Evolutionary conservation across 2,329 filamentous ascomycete species (phyloP).

Genomic region (Fusarium subtropicale): DNA sequence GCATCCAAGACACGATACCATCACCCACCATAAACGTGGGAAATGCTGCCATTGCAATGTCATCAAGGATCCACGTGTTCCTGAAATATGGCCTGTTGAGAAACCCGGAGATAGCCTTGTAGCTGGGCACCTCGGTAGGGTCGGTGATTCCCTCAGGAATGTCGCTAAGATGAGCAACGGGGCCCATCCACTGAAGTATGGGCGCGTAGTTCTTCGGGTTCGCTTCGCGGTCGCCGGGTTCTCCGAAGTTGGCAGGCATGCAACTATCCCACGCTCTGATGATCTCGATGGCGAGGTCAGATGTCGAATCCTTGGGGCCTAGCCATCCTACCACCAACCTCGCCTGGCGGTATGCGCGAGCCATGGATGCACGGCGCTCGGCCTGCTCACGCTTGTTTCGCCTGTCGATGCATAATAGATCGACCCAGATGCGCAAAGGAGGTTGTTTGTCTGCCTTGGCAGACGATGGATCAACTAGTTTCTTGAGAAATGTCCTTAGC

Average conservation of each 20-base stretch:
- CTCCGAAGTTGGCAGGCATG: slow-evolving; percentile 39
- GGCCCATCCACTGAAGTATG: slow-evolving; percentile 40
- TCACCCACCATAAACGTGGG: slow-evolving; percentile 41
- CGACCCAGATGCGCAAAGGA: slow-evolving; percentile 40
- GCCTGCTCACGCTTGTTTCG: slow-evolving; percentile 31
- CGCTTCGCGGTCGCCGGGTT: slow-evolving; percentile 39
- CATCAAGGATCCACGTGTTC: slow-evolving; percentile 43
- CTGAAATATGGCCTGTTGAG: slow-evolving; percentile 42
- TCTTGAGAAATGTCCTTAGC: slow-evolving; percentile 38
- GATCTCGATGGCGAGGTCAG: slow-evolving; percentile 41
- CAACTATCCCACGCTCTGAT: slow-evolving; percentile 42
- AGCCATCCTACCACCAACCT: slow-evolving; percentile 42
- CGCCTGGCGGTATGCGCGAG: slow-evolving; percentile 37
- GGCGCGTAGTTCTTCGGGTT: slow-evolving; percentile 41
- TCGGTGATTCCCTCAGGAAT: slow-evolving; percentile 42
- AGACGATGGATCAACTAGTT: slow-evolving; percentile 21
- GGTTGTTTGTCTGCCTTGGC: slow-evolving; percentile 7
- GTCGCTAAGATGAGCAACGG: slow-evolving; percentile 41
- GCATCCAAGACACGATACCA: slow-evolving; percentile 44
- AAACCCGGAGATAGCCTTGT: slow-evolving; percentile 38
- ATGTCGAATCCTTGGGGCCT: slow-evolving; percentile 36
- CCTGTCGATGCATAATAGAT: slow-evolving; percentile 40
- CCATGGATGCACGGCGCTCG: slow-evolving; percentile 37
- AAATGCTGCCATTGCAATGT: slow-evolving; percentile 40
- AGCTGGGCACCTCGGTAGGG: slow-evolving; percentile 39